Evolutionary conservation across 441 rosid species (phyloP).

Genomic region (Populus hybrid): DNA sequence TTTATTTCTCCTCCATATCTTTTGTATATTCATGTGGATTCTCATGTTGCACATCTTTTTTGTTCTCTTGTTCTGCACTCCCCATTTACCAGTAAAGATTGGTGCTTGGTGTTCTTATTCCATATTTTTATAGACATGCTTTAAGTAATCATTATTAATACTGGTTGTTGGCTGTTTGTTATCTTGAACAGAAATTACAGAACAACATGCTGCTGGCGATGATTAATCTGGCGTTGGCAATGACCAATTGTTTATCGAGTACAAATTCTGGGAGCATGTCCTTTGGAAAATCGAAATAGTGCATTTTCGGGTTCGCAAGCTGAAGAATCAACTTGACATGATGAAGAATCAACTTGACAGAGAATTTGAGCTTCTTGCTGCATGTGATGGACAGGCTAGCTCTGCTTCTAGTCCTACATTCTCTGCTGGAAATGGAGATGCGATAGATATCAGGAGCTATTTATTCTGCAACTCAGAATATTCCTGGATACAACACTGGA

Average conservation of each 20-base stretch:
- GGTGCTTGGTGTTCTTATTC: background rate
- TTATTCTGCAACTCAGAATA: conserved; percentile 42
- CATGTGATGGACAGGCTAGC: conserved; percentile 60
- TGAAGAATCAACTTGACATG: conserved; percentile 60
- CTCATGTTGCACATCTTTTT: background rate
- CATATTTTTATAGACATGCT: background rate
- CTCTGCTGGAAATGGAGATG: conserved; percentile 62
- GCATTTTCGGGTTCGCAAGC: conserved; percentile 56
- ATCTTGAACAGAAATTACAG: conserved; percentile 35
- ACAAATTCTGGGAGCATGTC: conserved; percentile 49
- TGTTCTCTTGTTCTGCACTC: background rate
- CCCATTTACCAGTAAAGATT: background rate
- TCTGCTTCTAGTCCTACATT: conserved; percentile 75
- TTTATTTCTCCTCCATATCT: background rate
- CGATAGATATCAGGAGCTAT: conserved; percentile 50
- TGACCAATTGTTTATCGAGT: conserved; percentile 38
- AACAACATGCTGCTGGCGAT: conserved; percentile 36
- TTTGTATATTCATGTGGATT: background rate
- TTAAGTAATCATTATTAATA: background rate
- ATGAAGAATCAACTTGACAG: too few species aligned
- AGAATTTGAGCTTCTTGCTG: conserved; percentile 79
- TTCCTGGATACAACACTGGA: conserved; percentile 46
- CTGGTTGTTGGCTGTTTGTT: conserved; percentile 8
- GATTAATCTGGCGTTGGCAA: conserved; percentile 36
- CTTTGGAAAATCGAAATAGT: conserved; percentile 66